Evolutionary conservation across 2,329 filamentous ascomycete species (phyloP).

Genomic region (Hirsutella rhossiliensis): DNA sequence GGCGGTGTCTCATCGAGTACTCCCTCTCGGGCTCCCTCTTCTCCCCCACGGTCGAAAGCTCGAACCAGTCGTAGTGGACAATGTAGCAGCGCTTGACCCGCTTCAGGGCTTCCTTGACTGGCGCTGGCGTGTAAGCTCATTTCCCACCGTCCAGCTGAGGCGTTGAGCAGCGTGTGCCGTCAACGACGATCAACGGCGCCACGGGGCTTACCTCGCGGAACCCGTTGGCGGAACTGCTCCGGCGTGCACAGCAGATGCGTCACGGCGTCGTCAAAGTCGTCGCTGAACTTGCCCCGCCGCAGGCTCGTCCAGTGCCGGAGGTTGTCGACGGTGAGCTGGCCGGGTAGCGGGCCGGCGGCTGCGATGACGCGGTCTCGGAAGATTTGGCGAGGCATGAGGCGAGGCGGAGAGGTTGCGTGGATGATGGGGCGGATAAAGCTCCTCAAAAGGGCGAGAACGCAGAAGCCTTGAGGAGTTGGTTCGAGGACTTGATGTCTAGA

Average conservation of each 20-base stretch:
- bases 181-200: no score
- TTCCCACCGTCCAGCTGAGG: neutral
- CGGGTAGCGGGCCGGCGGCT: conserved; percentile 44
- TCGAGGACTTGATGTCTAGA: no score
- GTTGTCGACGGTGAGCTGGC: conserved; percentile 35
- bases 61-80: conserved; percentile 40
- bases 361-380: conserved; percentile 45
- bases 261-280: conserved; percentile 37
- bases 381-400: conserved; percentile 22
- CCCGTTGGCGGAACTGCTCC: conserved; percentile 42
- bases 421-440: no score
- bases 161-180: neutral
- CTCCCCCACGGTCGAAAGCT: conserved; percentile 27
- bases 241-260: conserved; percentile 64
- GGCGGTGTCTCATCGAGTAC: conserved; percentile 29
- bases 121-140: neutral
- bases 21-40: conserved; percentile 17
- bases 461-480: no score
- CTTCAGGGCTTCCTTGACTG: conserved; percentile 26
- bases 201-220: conserved; percentile 20
- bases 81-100: conserved; percentile 24
- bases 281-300: conserved; percentile 47
- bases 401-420: neutral
- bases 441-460: no score
- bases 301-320: conserved; percentile 53